These are phyloP conservation scores for Aspergillus viridinutans DNA, from an alignment of 2,329 filamentous ascomycete genomes.

Conservation along the genomic window DNA sequence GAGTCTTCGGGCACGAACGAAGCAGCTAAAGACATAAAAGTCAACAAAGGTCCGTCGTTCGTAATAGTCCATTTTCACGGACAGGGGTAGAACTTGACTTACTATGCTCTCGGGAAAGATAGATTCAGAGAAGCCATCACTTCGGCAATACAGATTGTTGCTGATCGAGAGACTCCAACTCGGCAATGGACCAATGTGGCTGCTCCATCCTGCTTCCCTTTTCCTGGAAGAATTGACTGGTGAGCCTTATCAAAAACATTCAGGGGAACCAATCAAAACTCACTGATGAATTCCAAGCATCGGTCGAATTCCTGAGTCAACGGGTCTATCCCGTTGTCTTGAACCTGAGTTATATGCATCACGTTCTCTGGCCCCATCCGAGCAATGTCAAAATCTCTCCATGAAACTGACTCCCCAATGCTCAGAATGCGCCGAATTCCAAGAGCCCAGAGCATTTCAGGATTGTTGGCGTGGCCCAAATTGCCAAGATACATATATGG, in stretches of 20 bases:
- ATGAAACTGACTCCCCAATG: conserved; percentile 82
- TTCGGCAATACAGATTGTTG: conserved; percentile 98
- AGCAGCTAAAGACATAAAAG: conserved; percentile 55
- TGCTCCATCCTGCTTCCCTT: conserved; percentile 68
- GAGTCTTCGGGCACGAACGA: conserved; percentile 82
- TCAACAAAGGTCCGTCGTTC: background rate
- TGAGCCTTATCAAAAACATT: background rate
- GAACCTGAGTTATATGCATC: conserved; percentile 76
- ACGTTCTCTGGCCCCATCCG: conserved; percentile 75
- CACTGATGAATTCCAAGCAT: conserved; percentile 90
- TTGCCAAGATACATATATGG: conserved; percentile 97
- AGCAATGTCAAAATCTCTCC: conserved; percentile 67
- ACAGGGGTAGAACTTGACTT: conserved; percentile 27
- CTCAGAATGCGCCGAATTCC: conserved; percentile 86
- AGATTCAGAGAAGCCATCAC: conserved; percentile 80
- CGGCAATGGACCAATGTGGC: conserved; percentile 94
- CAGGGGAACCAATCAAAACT: conserved; percentile 32
- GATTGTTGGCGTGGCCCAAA: conserved; percentile 88
- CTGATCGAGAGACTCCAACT: conserved; percentile 90
- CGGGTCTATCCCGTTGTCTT: conserved; percentile 95
- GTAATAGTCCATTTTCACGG: background rate
- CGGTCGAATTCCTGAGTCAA: conserved; percentile 78
- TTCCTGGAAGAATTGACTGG: conserved; percentile 52
- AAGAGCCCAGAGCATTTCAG: conserved; percentile 70
- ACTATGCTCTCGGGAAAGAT: conserved; percentile 87